Conservation (phyloP, 2,329 filamentous ascomycete species). For the Pseudogymnoascus sp. region DNA sequence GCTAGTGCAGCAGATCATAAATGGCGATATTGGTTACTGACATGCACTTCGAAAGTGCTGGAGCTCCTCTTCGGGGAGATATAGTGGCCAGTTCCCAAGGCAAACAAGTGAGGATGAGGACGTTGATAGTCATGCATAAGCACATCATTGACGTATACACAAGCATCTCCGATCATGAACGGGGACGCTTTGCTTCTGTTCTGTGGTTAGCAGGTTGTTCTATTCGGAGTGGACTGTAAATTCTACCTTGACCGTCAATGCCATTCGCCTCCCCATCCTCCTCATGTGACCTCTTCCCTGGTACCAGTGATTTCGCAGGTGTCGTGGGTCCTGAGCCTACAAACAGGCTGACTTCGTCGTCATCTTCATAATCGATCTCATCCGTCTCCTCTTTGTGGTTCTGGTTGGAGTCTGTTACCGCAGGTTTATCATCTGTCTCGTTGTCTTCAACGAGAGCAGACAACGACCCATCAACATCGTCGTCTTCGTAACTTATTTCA, state of each 20-base stretch:
- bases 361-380: slow-evolving; percentile 31
- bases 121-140: neutral
- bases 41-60: neutral
- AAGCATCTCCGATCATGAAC: slow-evolving; percentile 20
- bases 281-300: slow-evolving; percentile 8
- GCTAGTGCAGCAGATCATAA: neutral
- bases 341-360: slow-evolving; percentile 20
- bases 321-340: slow-evolving; percentile 17
- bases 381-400: slow-evolving; percentile 23
- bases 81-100: neutral
- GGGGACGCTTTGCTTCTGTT: slow-evolving; percentile 27
- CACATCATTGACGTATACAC: slow-evolving; percentile 3
- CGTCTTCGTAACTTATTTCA: slow-evolving; percentile 34
- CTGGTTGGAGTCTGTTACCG: slow-evolving; percentile 28
- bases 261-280: slow-evolving; percentile 25
- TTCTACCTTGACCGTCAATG: slow-evolving; percentile 21
- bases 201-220: slow-evolving; percentile 16
- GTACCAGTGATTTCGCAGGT: neutral
- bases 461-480: slow-evolving; percentile 12
- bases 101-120: slow-evolving; percentile 1
- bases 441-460: slow-evolving; percentile 20
- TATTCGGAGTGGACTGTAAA: neutral
- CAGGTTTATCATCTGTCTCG: slow-evolving; percentile 30
- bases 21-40: neutral
- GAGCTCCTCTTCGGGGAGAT: neutral